Base-by-base conservation (phyloP, 495 filamentous ascomycete species). In the Aspergillus mulundensis region DNA sequence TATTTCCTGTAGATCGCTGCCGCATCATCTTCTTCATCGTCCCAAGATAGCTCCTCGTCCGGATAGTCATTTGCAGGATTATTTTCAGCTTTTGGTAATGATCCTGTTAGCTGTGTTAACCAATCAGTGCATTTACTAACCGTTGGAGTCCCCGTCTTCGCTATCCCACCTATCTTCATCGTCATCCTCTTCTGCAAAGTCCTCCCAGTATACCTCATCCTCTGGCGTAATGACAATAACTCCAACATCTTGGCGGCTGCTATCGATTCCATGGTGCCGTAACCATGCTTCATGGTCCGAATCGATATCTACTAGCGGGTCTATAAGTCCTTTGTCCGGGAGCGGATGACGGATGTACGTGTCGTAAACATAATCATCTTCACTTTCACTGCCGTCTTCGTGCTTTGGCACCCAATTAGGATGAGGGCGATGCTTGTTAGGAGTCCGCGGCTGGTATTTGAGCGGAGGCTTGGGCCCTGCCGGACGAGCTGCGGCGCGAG, bases 51-150 rank as follows among this genome's bases (percentile, higher is more conserved):
- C 50, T 87, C 84, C 47, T 87, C 84, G 48, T 87, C 84, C 0
- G 84, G 84, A 58, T 87, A 87, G 55, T 87, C 84, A 55, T 84
- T 84, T 50, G 77, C 83, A 45, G 84, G 83, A 61, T 80, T 83
- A 58, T 84, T 80, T 60, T 87, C 84, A 15, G 84, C 84, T 82
- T 65, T 36, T 18, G 39, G 11, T 14, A 12, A 32, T 38, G 48
- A 19, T 15, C 19, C 50, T 23, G 42, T 62, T 58, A 58, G 56
- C 54, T 19, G 50, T 10, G 12, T n/a, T n/a, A n/a, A n/a, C n/a
- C n/a, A n/a, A n/a, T n/a, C n/a, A n/a, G n/a, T n/a, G n/a, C n/a
- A n/a, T n/a, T n/a, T 6, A 18, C 66, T 59, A 61, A 84, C 81
- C 83, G 58, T 85, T 84, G 21, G 81, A 82, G 55, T 84, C 82